phyloP scores from a whole-genome alignment of 2,329 filamentous ascomycete species.

The Ceratocystis huliohia region DNA sequence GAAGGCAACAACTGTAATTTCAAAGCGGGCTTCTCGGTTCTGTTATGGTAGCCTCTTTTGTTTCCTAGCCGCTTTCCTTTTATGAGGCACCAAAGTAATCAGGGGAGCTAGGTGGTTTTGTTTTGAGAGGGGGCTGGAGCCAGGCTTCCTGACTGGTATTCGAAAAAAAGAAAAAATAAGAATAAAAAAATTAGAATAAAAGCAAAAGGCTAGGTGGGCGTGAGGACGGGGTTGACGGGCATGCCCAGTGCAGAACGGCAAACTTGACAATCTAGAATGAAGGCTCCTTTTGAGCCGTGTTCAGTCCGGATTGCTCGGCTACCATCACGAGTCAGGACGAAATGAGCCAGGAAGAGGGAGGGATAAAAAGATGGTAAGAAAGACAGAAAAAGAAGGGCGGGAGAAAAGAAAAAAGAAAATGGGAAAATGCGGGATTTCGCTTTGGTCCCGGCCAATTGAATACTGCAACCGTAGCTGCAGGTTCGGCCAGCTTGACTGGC shows the following conservation, averaged over 20 bases:
- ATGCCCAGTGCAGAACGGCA: background rate
- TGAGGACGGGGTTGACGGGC: background rate
- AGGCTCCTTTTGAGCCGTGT: background rate
- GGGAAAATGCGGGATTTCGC: slow-evolving; percentile 6
- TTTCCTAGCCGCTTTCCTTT: background rate
- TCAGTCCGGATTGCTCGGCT: background rate
- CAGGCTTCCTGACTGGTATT: background rate
- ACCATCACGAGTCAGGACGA: slow-evolving; percentile 7
- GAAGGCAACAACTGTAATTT: background rate
- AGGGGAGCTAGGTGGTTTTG: background rate
- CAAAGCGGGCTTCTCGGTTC: background rate
- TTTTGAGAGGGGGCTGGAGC: background rate
- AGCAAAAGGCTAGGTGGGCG: background rate
- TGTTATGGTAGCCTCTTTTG: background rate
- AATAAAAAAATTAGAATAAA: background rate
- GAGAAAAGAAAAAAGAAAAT: background rate
- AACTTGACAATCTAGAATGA: slow-evolving; percentile 1
- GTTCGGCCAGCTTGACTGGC: background rate
- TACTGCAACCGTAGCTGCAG: slow-evolving; percentile 3
- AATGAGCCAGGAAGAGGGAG: slow-evolving; percentile 3
- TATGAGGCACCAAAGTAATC: background rate
- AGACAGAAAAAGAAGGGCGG: background rate
- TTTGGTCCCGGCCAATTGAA: background rate
- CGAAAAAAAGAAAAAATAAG: background rate
- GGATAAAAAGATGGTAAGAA: slow-evolving; percentile 7